phyloP scores from a whole-genome alignment of 768 basidiomycete genomes.

The Boletus rubropictus region DNA sequence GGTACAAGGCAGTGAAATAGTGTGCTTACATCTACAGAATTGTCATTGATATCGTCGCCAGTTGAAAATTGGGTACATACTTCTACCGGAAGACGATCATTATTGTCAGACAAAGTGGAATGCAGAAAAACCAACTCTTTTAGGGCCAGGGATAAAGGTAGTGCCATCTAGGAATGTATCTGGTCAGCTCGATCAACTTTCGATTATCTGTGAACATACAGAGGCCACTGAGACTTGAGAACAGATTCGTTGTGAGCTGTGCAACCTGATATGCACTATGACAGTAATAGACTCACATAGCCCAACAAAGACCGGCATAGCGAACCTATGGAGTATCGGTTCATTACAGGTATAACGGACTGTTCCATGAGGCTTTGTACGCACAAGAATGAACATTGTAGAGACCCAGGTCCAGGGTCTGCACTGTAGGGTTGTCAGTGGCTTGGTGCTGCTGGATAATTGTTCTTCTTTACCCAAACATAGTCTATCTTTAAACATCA shows the following conservation, averaged over 20 bases:
- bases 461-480: conserved; percentile 6
- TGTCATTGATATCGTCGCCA: background rate
- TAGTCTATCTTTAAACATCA: conserved; percentile 1
- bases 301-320: background rate
- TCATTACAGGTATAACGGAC: background rate
- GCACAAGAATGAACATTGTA: background rate
- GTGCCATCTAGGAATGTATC: background rate
- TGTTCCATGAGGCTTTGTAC: background rate
- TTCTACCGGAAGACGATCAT: background rate
- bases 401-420: conserved; percentile 4
- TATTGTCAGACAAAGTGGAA: background rate
- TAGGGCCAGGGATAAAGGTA: background rate
- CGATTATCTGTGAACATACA: background rate
- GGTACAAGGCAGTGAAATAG: too few relatives aligned
- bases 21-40: background rate
- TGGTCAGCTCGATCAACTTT: background rate
- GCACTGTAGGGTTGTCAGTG: background rate
- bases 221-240: background rate
- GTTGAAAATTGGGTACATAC: background rate
- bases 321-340: background rate
- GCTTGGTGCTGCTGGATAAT: background rate
- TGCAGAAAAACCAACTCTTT: background rate
- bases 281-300: background rate
- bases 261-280: background rate
- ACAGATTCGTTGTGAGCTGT: background rate